A percentile compares a stretch with the other conserved stretches of the same genome.
These are phyloP conservation scores for Penicillium lagena DNA, from an alignment of 495 filamentous ascomycete genomes.

Conservation along the genomic window DNA sequence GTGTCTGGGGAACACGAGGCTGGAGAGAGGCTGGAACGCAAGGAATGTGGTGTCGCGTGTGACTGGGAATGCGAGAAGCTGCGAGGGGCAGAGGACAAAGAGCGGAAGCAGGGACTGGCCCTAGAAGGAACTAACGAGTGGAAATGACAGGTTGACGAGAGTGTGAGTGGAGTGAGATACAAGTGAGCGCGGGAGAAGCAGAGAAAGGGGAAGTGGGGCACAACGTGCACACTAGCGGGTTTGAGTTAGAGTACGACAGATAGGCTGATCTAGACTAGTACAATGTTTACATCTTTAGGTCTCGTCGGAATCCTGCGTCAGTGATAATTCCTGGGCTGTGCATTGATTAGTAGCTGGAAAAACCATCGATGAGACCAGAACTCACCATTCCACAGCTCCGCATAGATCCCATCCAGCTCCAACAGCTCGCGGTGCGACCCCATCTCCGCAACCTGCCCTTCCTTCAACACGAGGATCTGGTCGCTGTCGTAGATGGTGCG, in stretches of 20 bases:
- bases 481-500: constrained; percentile 94
- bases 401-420: constrained; percentile 73
- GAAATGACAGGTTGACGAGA: no score
- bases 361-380: not conserved
- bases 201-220: not conserved
- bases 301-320: constrained; percentile 25
- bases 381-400: constrained; percentile 85
- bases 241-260: no score
- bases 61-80: no score
- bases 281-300: no score
- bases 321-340: constrained; percentile 42
- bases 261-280: no score
- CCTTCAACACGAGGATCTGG: constrained; percentile 83
- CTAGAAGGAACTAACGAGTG: no score
- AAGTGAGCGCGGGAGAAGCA: constrained; percentile 1
- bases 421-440: constrained; percentile 84
- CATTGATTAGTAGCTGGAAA: not conserved
- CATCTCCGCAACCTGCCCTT: constrained; percentile 74
- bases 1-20: no score
- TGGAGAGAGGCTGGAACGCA: no score
- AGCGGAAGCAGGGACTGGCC: not conserved
- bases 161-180: not conserved
- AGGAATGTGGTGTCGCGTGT: no score
- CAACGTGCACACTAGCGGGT: not conserved
- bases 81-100: not conserved